phyloP scores from a whole-genome alignment of 805 yeast species.

The Candida odintsovae region DNA sequence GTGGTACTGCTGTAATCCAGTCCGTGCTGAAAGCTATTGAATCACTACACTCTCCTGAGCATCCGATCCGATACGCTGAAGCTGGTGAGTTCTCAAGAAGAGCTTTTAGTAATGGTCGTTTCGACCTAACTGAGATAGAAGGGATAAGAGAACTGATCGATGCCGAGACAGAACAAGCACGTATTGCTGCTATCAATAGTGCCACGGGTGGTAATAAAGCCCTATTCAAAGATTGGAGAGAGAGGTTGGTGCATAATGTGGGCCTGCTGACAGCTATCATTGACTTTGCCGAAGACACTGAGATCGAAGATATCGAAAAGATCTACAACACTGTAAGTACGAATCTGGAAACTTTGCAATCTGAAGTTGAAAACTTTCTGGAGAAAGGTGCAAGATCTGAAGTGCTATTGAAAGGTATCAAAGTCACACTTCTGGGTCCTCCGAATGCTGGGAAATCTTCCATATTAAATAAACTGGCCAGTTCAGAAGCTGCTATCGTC shows the following conservation, averaged over 20 bases:
- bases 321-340: slow-evolving; percentile 46
- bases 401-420: slow-evolving; percentile 66
- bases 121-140: slow-evolving; percentile 87
- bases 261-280: slow-evolving; percentile 83
- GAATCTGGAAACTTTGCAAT: slow-evolving; percentile 35
- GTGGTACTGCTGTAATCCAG: slow-evolving; percentile 80
- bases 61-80: slow-evolving; percentile 72
- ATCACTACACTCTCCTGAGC: slow-evolving; percentile 39
- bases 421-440: slow-evolving; percentile 73
- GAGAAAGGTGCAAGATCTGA: slow-evolving; percentile 50
- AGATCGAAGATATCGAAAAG: slow-evolving; percentile 55
- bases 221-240: slow-evolving; percentile 62
- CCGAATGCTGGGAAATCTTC: slow-evolving; percentile 98
- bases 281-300: slow-evolving; percentile 94
- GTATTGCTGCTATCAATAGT: slow-evolving; percentile 66
- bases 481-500: slow-evolving; percentile 83
- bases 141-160: slow-evolving; percentile 85
- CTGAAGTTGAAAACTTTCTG: slow-evolving; percentile 38
- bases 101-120: slow-evolving; percentile 77
- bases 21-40: slow-evolving; percentile 63
- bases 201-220: slow-evolving; percentile 62
- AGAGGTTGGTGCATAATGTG: slow-evolving; percentile 52
- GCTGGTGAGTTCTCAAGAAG: slow-evolving; percentile 89
- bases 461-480: slow-evolving; percentile 66
- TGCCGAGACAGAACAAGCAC: slow-evolving; percentile 89